Evolutionary conservation across 768 basidiomycete species (phyloP).

Genomic region (Tulasnella sp.): DNA sequence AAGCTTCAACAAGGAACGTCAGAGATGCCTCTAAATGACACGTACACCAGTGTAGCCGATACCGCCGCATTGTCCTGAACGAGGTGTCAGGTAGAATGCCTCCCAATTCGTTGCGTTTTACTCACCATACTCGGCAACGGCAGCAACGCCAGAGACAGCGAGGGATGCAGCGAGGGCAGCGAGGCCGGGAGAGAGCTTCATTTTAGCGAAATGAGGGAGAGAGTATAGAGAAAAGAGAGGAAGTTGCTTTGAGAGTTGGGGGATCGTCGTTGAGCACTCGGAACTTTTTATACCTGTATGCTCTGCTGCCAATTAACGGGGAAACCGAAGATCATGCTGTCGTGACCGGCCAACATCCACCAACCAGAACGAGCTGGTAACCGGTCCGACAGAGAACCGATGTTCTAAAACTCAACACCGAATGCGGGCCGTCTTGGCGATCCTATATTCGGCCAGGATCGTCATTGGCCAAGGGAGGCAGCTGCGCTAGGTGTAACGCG

Average conservation of each 20-base stretch:
- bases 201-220: neutral
- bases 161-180: constrained; percentile 1
- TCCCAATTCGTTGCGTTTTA: neutral
- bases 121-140: constrained; percentile 4
- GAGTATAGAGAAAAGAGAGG: neutral
- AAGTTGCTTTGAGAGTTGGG: neutral
- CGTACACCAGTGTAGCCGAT: constrained; percentile 34
- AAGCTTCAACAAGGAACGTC: neutral
- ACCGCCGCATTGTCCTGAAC: neutral
- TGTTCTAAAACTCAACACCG: neutral
- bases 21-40: neutral
- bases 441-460: neutral
- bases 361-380: neutral
- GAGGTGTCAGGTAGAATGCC: no score
- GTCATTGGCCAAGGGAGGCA: neutral
- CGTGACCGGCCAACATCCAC: neutral
- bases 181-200: constrained; percentile 15
- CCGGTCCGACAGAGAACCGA: neutral
- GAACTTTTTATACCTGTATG: neutral
- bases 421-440: neutral
- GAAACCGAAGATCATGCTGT: neutral
- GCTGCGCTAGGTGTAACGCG: neutral
- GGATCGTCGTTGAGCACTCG: neutral
- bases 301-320: neutral
- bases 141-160: constrained; percentile 3